Evolutionary conservation across 495 filamentous ascomycete genomes (phyloP), one percentile per base, ranked within the genome.

Genomic region (Podospora fimiseda): DNA sequence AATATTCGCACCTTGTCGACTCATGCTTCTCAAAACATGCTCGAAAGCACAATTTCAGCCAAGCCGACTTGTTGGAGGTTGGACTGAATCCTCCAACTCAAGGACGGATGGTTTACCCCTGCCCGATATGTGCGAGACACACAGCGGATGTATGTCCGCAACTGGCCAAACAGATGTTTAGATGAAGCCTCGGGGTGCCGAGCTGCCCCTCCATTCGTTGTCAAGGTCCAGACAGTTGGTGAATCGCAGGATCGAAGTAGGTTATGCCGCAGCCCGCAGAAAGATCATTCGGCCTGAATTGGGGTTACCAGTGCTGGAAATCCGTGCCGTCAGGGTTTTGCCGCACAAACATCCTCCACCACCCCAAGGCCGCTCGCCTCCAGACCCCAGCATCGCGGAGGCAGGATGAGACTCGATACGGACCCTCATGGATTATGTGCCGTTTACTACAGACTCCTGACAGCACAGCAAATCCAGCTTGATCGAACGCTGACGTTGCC

Each of bases 361-460:
- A 33, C 45, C 11, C 52, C 57, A 51, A 43, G 41, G 48, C 53
- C 43, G 38, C 60, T 66, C 68, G 64, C 66, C 61, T 68, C 60
- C 62, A 58, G 30, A 65, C 61, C 67, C 66, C 54, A 58, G 67
- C 61, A 37, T 43, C 38, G 61, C 50, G 58, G 64, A 52, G 62
- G 39, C 43, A 61, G 50, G 51, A 57, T 66, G 68, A 71, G 67
- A 68, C 68, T 58, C 59, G 45, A 51, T 39, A 57, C 40, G 44
- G 37, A 51, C 21, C 16, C 23, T 47, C 44, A n/a, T 33, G 23
- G 33, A n/a, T 33, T 33, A 47, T n/a, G 23, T 15, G 21, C 22
- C 44, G 23, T 30, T 6, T 22, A 19, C 2, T 44, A 44, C 27
- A 11, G 5, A 6, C 27, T 33, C 27, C 27, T 33, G 5, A 6